Evolutionary conservation across 78 protist genomes (phyloP).

Genomic region (Isochrysis galbana): DNA sequence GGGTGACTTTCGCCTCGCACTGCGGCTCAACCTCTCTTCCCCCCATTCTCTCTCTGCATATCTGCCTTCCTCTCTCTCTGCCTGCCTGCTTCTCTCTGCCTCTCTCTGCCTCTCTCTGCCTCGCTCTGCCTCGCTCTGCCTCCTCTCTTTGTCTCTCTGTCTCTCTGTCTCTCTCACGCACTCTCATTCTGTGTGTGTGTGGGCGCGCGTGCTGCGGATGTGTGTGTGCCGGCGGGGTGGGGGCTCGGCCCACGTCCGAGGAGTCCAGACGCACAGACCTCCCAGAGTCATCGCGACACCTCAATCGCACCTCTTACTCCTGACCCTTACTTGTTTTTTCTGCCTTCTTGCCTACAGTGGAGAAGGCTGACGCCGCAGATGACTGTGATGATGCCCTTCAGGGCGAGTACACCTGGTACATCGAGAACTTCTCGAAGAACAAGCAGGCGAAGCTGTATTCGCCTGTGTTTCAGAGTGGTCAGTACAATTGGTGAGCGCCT

Average conservation of each 20-base stretch:
- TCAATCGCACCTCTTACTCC: background rate
- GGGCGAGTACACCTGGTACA: slow-evolving; percentile 1
- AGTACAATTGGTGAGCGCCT: slow-evolving; percentile 4
- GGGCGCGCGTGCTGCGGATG: no score
- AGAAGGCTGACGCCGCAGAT: background rate
- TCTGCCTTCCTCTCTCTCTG: no score
- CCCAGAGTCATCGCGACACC: no score
- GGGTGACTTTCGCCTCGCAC: background rate
- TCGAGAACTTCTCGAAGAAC: background rate
- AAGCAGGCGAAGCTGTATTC: background rate
- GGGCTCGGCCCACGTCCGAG: no score
- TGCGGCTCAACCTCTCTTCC: background rate
- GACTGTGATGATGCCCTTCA: background rate
- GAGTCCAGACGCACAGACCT: no score
- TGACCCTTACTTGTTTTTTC: background rate
- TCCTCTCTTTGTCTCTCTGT: no score
- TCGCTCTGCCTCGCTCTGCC: no score
- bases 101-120: no score
- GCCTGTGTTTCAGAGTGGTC: slow-evolving; percentile 21
- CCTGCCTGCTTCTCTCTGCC: no score
- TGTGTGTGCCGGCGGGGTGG: no score
- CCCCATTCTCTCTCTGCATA: background rate
- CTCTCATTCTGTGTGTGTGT: no score
- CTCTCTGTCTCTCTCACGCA: no score
- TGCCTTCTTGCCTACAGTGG: background rate